phyloP scores from a whole-genome alignment of 768 basidiomycete genomes.

The Leucocoprinus leucothites region DNA sequence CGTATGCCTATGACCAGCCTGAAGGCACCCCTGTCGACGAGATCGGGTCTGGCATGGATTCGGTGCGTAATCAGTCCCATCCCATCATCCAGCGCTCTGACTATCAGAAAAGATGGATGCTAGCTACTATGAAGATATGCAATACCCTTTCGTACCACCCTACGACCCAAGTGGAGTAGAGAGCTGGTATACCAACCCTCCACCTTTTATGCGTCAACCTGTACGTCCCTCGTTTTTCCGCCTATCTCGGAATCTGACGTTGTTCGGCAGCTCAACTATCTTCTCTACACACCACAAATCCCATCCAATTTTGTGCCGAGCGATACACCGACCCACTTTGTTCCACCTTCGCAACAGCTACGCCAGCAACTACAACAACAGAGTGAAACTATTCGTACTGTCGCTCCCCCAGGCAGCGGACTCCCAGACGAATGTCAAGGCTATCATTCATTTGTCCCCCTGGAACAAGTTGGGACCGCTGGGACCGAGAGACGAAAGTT shows the following conservation, averaged over 20 bases:
- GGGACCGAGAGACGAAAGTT: conserved; percentile 67
- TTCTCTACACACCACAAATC: conserved; percentile 79
- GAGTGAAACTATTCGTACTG: conserved; percentile 67
- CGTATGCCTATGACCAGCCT: conserved; percentile 4
- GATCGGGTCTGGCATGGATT: background rate
- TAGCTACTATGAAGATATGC: conserved; percentile 25
- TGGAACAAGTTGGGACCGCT: conserved; percentile 50
- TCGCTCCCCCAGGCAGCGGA: conserved; percentile 41
- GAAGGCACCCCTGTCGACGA: conserved; percentile 9
- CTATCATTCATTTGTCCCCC: conserved; percentile 82
- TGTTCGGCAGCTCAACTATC: conserved; percentile 77
- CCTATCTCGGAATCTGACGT: background rate
- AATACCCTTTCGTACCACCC: conserved; percentile 19
- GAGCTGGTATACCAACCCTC: conserved; percentile 31
- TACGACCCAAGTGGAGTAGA: conserved; percentile 27
- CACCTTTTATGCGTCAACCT: conserved; percentile 63
- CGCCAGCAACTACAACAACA: conserved; percentile 43
- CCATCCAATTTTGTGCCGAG: conserved; percentile 51
- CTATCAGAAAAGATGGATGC: conserved; percentile 28
- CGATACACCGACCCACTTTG: conserved; percentile 59
- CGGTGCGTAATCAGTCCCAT: background rate
- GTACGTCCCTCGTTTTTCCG: conserved; percentile 32
- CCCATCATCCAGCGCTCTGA: background rate
- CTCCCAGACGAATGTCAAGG: conserved; percentile 88
- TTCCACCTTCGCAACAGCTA: conserved; percentile 45